A percentile compares a stretch with the other conserved stretches of the same genome.
Evolutionary conservation across 2,329 filamentous ascomycete species (phyloP).

Genomic region (Malbranchea zuffiana): DNA sequence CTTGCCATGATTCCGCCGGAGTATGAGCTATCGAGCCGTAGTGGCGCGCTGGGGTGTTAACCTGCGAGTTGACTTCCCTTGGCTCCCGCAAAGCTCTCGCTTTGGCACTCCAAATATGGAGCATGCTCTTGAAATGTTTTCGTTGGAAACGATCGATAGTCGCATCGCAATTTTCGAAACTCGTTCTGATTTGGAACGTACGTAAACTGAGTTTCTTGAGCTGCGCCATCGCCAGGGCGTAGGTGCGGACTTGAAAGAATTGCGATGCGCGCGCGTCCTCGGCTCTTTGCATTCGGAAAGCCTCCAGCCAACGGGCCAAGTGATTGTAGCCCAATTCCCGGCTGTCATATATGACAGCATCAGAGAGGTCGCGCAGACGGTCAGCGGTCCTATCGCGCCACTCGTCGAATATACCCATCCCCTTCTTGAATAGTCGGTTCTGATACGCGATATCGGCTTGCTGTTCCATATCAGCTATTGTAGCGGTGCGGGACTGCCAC

Average conservation of each 20-base stretch:
- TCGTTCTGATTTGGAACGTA: conserved; percentile 44
- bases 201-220: conserved; percentile 49
- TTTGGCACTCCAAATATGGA: conserved; percentile 45
- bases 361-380: conserved; percentile 25
- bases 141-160: conserved; percentile 43
- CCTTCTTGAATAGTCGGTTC: conserved; percentile 25
- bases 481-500: conserved; percentile 29
- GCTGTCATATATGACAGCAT: conserved; percentile 30
- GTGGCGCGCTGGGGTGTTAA: conserved; percentile 6
- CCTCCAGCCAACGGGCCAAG: conserved; percentile 30
- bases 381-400: conserved; percentile 36
- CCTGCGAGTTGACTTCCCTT: conserved; percentile 19
- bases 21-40: conserved; percentile 5
- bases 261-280: conserved; percentile 37
- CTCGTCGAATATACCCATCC: conserved; percentile 28
- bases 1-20: conserved; percentile 24
- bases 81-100: conserved; percentile 25
- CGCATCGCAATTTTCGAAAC: conserved; percentile 42
- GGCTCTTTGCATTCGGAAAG: conserved; percentile 24
- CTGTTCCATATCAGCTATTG: conserved; percentile 28
- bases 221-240: conserved; percentile 36
- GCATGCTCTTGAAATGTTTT: conserved; percentile 45
- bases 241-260: conserved; percentile 38
- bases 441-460: conserved; percentile 31
- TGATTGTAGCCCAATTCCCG: conserved; percentile 30